A percentile compares a stretch with the other conserved stretches of the same genome.
phyloP scores from a whole-genome alignment of 768 basidiomycete genomes.

The Pilatotrama ljubarskyi region DNA sequence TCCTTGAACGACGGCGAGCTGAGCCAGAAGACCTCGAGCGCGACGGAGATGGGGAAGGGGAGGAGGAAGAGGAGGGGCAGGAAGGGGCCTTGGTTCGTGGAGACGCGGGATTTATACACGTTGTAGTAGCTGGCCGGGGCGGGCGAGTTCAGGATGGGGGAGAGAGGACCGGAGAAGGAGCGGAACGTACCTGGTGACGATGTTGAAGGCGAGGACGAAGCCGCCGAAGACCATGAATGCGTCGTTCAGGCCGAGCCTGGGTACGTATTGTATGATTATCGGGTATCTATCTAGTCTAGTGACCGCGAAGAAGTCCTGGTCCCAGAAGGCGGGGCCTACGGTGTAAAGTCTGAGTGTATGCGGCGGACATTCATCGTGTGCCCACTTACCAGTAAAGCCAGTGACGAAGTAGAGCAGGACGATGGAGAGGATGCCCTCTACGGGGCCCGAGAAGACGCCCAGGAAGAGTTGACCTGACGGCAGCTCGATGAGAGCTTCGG shows the following conservation, averaged over 20 bases:
- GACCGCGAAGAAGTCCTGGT: conserved; percentile 62
- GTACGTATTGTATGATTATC: conserved; percentile 47
- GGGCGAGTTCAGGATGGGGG: background rate
- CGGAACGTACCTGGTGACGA: conserved; percentile 56
- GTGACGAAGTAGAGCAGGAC: conserved; percentile 73
- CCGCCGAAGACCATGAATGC: conserved; percentile 83
- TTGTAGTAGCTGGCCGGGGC: conserved; percentile 67
- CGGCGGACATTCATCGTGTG: background rate
- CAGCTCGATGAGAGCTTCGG: no score
- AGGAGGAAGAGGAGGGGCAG: conserved; percentile 72
- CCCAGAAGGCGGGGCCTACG: conserved; percentile 80
- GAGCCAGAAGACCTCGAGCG: conserved; percentile 83
- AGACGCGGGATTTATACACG: conserved; percentile 62
- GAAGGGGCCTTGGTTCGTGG: conserved; percentile 41
- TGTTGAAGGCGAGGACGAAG: conserved; percentile 75
- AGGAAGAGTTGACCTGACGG: conserved; percentile 79
- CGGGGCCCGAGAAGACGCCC: conserved; percentile 91
- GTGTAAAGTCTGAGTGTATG: background rate
- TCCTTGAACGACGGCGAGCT: conserved; percentile 59
- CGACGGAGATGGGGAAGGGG: conserved; percentile 72
- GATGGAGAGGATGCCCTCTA: conserved; percentile 93
- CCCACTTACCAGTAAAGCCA: conserved; percentile 64
- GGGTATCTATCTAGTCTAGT: conserved; percentile 54
- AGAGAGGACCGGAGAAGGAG: background rate
- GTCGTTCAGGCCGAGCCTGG: conserved; percentile 78